phyloP scores from a whole-genome alignment of 306 rosid species.

The Medicago arabica region DNA sequence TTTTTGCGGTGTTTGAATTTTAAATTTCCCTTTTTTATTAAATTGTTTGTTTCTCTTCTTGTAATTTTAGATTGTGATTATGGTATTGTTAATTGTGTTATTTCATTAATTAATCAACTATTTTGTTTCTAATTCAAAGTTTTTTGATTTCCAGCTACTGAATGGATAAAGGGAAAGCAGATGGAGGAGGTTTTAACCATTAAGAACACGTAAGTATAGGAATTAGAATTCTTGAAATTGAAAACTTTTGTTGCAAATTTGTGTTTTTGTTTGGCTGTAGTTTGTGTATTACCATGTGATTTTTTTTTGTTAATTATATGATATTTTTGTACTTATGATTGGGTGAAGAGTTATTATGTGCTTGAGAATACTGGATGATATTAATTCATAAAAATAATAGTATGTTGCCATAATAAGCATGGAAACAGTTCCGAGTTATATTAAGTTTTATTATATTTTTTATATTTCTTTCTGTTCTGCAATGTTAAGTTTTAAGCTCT shows the following conservation, averaged over 20 bases:
- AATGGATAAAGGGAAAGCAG: constrained; percentile 93
- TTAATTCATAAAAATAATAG: not conserved
- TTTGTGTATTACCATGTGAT: constrained; percentile 2
- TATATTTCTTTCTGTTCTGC: not conserved
- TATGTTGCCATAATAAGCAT: not conserved
- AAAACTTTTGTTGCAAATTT: not conserved
- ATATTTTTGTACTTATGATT: not conserved
- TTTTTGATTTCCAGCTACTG: constrained; percentile 76
- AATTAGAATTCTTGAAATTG: not conserved
- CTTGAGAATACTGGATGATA: not conserved
- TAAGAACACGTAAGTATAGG: constrained; percentile 71
- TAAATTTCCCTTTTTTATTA: not conserved
- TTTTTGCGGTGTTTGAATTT: constrained; percentile 14
- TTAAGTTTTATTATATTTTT: not conserved
- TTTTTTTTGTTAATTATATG: constrained; percentile 10
- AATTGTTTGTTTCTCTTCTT: not conserved
- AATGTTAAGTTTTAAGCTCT: not conserved
- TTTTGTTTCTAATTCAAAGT: constrained; percentile 36
- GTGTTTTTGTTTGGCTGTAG: constrained; percentile 1
- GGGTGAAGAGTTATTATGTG: not conserved
- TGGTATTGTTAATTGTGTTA: not conserved
- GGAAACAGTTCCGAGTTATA: not conserved
- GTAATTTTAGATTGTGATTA: not conserved
- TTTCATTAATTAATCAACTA: not conserved
- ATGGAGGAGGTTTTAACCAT: constrained; percentile 90